These are phyloP conservation scores for Wickerhamiella australiensis DNA, from an alignment of 805 yeast species.

Conservation along the genomic window DNA sequence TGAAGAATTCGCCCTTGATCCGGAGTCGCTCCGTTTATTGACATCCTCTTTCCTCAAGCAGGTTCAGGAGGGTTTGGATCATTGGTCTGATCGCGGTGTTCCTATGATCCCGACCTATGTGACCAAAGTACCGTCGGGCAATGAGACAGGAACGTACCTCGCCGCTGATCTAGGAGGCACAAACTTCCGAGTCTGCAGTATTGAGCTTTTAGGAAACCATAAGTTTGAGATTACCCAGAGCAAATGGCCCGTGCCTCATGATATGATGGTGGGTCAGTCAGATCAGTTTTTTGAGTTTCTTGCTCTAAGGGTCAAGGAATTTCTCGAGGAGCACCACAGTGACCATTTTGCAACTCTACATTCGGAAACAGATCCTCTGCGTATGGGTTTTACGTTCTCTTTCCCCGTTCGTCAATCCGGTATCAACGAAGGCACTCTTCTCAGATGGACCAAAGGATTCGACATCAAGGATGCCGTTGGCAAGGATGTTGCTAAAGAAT, in stretches of 20 bases:
- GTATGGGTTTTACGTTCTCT: conserved; percentile 85
- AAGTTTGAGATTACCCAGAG: conserved; percentile 66
- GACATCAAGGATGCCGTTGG: conserved; percentile 76
- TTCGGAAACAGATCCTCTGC: conserved; percentile 33
- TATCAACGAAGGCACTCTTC: conserved; percentile 61
- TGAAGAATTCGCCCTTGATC: conserved; percentile 15
- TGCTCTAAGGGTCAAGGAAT: conserved; percentile 55
- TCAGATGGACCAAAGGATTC: conserved; percentile 96
- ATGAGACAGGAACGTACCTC: conserved; percentile 65
- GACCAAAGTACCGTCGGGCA: conserved; percentile 73
- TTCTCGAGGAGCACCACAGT: conserved; percentile 55
- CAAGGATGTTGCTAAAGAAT: conserved; percentile 60
- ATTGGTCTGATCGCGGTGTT: conserved; percentile 24
- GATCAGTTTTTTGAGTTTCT: conserved; percentile 61
- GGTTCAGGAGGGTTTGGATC: conserved; percentile 25
- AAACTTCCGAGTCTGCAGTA: conserved; percentile 88
- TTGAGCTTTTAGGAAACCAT: conserved; percentile 46
- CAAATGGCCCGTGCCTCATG: conserved; percentile 68
- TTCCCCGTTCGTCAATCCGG: conserved; percentile 87
- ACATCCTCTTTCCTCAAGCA: conserved; percentile 21
- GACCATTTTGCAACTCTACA: conserved; percentile 30
- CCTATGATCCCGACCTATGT: conserved; percentile 88
- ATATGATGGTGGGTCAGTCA: conserved; percentile 51
- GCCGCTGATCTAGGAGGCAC: conserved; percentile 97
- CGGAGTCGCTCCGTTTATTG: conserved; percentile 11